Conservation (phyloP, 495 filamentous ascomycete species). For the Cladorrhinum samala region DNA sequence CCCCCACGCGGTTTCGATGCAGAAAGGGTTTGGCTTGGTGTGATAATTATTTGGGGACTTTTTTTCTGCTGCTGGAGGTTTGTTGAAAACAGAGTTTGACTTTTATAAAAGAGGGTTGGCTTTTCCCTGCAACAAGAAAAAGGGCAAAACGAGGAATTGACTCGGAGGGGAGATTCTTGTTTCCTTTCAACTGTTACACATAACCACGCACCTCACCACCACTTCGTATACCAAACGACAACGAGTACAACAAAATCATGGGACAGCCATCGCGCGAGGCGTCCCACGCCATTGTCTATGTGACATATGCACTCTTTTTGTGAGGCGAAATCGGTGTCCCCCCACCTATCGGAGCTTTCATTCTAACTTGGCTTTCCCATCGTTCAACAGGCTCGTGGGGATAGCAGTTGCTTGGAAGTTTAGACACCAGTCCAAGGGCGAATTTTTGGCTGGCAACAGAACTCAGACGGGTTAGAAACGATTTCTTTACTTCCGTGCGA, state of each 20-base stretch:
- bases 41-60: too few relatives aligned
- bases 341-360: neutral
- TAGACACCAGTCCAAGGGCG: constrained; percentile 60
- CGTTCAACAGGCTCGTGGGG: constrained; percentile 48
- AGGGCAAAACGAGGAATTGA: too few relatives aligned
- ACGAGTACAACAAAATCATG: constrained; percentile 36
- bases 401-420: constrained; percentile 61
- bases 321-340: constrained; percentile 29
- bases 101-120: too few relatives aligned
- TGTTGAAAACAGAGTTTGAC: too few relatives aligned
- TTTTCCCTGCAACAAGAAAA: too few relatives aligned
- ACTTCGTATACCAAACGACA: neutral
- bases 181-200: neutral
- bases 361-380: neutral
- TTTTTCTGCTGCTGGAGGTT: too few relatives aligned
- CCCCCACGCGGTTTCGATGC: neutral
- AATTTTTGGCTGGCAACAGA: constrained; percentile 63
- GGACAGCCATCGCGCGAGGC: constrained; percentile 61
- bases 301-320: constrained; percentile 67
- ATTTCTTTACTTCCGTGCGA: neutral
- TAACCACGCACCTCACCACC: neutral
- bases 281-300: constrained; percentile 71
- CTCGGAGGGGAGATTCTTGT: too few relatives aligned
- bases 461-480: constrained; percentile 66
- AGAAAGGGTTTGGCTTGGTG: neutral